phyloP scores from a whole-genome alignment of 352 stramenopile species.

The Pelagophyceae sp. region DNA sequence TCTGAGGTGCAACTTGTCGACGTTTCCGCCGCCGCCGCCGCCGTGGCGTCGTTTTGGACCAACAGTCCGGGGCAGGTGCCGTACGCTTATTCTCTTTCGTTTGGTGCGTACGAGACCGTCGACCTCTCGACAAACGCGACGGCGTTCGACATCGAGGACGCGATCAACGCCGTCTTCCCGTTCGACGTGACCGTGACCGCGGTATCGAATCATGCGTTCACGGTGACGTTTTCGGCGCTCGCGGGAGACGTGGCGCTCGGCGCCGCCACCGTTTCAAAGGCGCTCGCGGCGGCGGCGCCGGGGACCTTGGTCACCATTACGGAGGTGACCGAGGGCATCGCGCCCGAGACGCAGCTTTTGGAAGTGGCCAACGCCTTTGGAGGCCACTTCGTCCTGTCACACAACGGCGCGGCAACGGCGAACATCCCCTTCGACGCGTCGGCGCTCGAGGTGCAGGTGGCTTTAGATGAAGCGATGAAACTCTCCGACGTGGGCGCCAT shows the following conservation, averaged over 20 bases:
- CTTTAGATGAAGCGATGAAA: not conserved
- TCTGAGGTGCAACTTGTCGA: not conserved
- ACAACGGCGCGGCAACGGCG: not conserved
- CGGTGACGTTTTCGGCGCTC: not conserved
- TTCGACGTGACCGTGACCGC: not conserved
- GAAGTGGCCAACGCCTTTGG: not conserved
- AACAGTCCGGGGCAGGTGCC: not conserved
- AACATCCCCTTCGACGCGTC: conserved; percentile 5
- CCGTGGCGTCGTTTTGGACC: not conserved
- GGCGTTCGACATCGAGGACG: not conserved
- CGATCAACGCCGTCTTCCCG: not conserved
- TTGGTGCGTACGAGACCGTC: not conserved
- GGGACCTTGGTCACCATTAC: not conserved
- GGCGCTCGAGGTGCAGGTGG: not conserved
- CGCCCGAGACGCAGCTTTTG: not conserved
- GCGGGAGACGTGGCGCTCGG: not conserved
- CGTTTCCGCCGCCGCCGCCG: not conserved
- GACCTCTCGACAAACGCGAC: not conserved
- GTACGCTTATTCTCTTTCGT: not conserved
- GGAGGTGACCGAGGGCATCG: not conserved
- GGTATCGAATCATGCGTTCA: not conserved
- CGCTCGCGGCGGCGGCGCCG: not conserved
- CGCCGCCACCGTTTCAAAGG: not conserved
- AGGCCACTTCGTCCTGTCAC: not conserved
- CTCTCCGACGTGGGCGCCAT: not conserved